These are phyloP conservation scores for Pseudoperonospora humuli DNA, from an alignment of 352 stramenopile genomes.

Conservation along the genomic window DNA sequence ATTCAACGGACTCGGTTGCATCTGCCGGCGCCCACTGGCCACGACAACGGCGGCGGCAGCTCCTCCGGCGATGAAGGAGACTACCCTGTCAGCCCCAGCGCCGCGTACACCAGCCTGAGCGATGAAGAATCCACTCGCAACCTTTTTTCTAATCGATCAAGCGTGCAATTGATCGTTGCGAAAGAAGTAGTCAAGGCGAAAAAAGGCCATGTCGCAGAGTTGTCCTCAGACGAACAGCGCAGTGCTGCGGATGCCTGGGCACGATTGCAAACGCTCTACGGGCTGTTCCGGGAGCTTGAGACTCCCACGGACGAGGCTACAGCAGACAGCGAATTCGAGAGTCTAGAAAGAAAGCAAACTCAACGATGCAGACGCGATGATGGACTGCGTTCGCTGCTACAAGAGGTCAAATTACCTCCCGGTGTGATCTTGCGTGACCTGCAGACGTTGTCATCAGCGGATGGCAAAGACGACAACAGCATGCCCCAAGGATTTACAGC, in stretches of 20 bases:
- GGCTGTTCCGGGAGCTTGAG: constrained; percentile 42
- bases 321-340: constrained; percentile 20
- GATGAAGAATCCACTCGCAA: constrained; percentile 23
- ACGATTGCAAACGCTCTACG: constrained; percentile 51
- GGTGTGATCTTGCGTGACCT: constrained; percentile 49
- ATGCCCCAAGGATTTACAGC: constrained; percentile 65
- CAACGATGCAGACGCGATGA: constrained; percentile 25
- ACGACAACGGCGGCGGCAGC: constrained; percentile 36
- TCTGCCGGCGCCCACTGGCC: constrained; percentile 46
- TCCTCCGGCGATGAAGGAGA: constrained; percentile 22
- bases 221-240: constrained; percentile 37
- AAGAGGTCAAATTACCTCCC: constrained; percentile 25
- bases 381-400: constrained; percentile 40
- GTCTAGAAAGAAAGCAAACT: constrained; percentile 5
- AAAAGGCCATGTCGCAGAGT: constrained; percentile 21
- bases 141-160: constrained; percentile 18
- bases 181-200: background rate
- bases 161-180: constrained; percentile 15
- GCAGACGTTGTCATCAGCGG: constrained; percentile 28
- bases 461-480: constrained; percentile 16
- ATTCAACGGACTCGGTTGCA: constrained; percentile 48
- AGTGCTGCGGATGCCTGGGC: constrained; percentile 46
- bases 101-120: constrained; percentile 36
- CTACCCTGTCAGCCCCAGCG: constrained; percentile 21
- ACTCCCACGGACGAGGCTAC: constrained; percentile 9